Base-by-base conservation (phyloP, 352 stramenopile species). In the Phytophthora pisi region DNA sequence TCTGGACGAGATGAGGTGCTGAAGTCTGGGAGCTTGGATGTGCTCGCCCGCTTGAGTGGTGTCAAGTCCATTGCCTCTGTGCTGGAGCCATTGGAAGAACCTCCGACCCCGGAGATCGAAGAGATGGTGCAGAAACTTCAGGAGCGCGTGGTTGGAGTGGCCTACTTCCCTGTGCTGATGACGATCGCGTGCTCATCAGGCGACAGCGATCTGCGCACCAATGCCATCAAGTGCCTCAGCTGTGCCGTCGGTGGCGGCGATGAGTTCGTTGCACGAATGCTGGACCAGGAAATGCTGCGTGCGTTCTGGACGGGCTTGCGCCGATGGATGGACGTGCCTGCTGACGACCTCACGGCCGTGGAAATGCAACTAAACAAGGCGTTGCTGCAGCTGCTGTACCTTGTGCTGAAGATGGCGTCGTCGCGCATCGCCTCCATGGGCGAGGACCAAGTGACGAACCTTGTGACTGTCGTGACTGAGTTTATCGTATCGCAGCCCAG, bases 151-250 rank as follows among this genome's bases (percentile, higher is more conserved):
- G 80, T 89, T 15, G 75, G 78, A 5, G 47, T 79, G 9, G 79
- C 79, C 13, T 86, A 88, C 56, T 93, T 93, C 52, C 80, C 83
- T 1, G 66, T 75, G 23, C 30, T 93, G 1, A 91, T 93, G 80
- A 78, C 53, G 5, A 80, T 90, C 9, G 77, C 84, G 23, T 86
- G 75, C 18, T 84, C 83, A 13, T 69, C 63, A 3, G 72, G 76
- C 0, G 72, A 90, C 18, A 69, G 68, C 9, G 75, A 83, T 18
- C 66, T 82, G 54, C 83, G 83, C 7, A 26, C 73, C 11, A 79
- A 93, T 31, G 79, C 84, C 0, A 89, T 93, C 43, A 90, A 84
- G 45, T 93, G 86, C 54, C 81, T 93, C 2, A 85, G 80, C 10
- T 82, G 85, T 64, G 79, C 82, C 3, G 73, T 91, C 20, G 72